Percentiles rank a stretch among this genome's conserved stretches.
phyloP scores from a whole-genome alignment of 75 land plant genomes.

The Adiantum capillusveneris region DNA sequence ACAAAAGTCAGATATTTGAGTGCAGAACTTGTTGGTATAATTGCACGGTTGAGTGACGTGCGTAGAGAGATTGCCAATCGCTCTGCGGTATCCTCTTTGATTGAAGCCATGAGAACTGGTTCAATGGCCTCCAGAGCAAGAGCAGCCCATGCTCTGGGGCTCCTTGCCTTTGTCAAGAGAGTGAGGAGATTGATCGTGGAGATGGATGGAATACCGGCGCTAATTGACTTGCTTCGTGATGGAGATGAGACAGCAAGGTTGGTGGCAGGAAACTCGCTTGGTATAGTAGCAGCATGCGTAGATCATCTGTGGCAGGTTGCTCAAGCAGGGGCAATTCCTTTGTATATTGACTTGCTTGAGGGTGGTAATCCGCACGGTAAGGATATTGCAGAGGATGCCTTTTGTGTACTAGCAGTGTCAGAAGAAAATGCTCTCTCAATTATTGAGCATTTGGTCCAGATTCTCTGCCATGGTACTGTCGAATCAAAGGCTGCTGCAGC shows the following conservation, averaged over 20 bases:
- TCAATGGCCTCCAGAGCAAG: slow-evolving; percentile 30
- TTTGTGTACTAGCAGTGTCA: slow-evolving; percentile 36
- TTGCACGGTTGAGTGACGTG: slow-evolving; percentile 25
- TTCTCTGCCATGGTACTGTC: slow-evolving; percentile 20
- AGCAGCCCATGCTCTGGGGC: slow-evolving; percentile 36
- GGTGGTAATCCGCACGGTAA: slow-evolving; percentile 26
- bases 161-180: slow-evolving; percentile 18
- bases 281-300: slow-evolving; percentile 34
- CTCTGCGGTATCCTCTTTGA: slow-evolving; percentile 13
- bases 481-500: slow-evolving; percentile 40
- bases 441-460: slow-evolving; percentile 31
- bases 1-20: slow-evolving; percentile 9
- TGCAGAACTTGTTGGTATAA: slow-evolving; percentile 26
- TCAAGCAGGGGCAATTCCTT: slow-evolving; percentile 35
- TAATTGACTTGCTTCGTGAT: slow-evolving; percentile 22
- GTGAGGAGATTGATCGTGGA: slow-evolving; percentile 23
- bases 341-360: slow-evolving; percentile 31
- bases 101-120: slow-evolving; percentile 25
- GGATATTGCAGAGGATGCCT: slow-evolving; percentile 41
- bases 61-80: slow-evolving; percentile 16
- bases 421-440: slow-evolving; percentile 36
- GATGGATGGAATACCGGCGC: slow-evolving; percentile 24
- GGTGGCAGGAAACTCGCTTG: slow-evolving; percentile 34
- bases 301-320: slow-evolving; percentile 34
- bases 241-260: slow-evolving; percentile 25